phyloP scores from a whole-genome alignment of 2,329 filamentous ascomycete genomes.

The Mycosphaerella sp. region DNA sequence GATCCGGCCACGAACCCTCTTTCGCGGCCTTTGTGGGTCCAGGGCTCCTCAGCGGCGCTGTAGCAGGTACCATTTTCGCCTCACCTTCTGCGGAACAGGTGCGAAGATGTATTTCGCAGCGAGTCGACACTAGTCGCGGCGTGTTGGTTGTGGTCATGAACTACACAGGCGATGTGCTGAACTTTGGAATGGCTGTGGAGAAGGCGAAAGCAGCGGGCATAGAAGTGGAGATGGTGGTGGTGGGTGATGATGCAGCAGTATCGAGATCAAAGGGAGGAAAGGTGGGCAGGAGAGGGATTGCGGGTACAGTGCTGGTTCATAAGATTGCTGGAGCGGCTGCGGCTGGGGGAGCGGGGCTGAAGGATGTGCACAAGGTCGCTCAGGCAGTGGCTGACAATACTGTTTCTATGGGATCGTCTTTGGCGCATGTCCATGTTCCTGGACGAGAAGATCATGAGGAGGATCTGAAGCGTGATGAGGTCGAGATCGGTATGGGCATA shows the following conservation, averaged over 20 bases:
- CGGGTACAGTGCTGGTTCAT: conserved; percentile 82
- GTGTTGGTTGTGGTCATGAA: conserved; percentile 94
- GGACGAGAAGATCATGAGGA: conserved; percentile 56
- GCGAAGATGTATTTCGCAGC: conserved; percentile 63
- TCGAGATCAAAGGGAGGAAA: conserved; percentile 78
- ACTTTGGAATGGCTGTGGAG: conserved; percentile 90
- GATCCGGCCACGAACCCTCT: conserved; percentile 82
- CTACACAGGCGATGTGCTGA: conserved; percentile 58
- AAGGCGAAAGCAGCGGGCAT: conserved; percentile 77
- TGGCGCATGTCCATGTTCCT: conserved; percentile 90
- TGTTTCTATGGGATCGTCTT: conserved; percentile 75
- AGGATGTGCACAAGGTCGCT: conserved; percentile 67
- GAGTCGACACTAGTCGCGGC: conserved; percentile 65
- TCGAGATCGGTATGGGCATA: conserved; percentile 68
- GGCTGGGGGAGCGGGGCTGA: conserved; percentile 55
- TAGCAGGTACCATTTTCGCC: conserved; percentile 82
- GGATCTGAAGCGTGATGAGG: conserved; percentile 53
- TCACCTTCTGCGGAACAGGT: conserved; percentile 78
- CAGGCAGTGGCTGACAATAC: conserved; percentile 66
- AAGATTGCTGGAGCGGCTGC: conserved; percentile 85
- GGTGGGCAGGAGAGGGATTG: conserved; percentile 83
- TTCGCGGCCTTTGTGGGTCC: conserved; percentile 80
- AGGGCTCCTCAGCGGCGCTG: conserved; percentile 72
- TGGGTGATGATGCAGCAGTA: conserved; percentile 88
- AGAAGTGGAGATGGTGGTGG: conserved; percentile 79